These are phyloP conservation scores for Nakazawaea ishiwadae DNA, from an alignment of 805 yeast genomes.

Conservation along the genomic window DNA sequence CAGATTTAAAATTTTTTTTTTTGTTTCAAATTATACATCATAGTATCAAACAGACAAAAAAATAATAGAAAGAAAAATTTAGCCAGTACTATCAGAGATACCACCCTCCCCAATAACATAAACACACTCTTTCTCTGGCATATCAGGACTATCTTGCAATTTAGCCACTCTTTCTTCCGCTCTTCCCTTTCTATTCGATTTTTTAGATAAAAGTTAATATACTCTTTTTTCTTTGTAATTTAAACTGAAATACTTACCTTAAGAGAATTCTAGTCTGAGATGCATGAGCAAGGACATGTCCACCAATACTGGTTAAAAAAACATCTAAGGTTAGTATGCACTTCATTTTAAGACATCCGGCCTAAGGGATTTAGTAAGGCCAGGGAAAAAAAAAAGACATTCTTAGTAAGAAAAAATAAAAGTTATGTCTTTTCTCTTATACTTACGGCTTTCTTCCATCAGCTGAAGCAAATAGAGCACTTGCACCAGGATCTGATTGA, in stretches of 20 bases:
- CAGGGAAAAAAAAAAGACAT: not conserved
- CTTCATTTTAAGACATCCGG: too few relatives aligned
- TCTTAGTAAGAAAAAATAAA: too few relatives aligned
- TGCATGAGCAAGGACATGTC: conserved; percentile 78
- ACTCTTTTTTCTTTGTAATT: not conserved
- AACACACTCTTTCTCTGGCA: conserved; percentile 77
- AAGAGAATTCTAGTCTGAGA: conserved; percentile 72
- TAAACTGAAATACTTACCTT: conserved; percentile 16
- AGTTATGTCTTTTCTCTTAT: not conserved
- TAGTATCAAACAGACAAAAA: not conserved
- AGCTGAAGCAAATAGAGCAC: conserved; percentile 71
- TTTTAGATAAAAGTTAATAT: too few relatives aligned
- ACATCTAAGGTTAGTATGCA: not conserved
- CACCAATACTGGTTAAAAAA: conserved; percentile 64
- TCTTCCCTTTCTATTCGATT: conserved; percentile 64
- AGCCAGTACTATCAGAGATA: conserved; percentile 42
- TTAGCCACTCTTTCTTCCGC: conserved; percentile 80
- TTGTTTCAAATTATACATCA: too few relatives aligned
- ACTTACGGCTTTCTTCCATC: conserved; percentile 72
- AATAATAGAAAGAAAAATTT: not conserved
- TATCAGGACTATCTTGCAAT: conserved; percentile 75
- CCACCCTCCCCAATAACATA: conserved; percentile 69
- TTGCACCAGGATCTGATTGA: conserved; percentile 82
- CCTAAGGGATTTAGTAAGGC: too few relatives aligned
- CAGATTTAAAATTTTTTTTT: too few relatives aligned